phyloP scores from a whole-genome alignment of 306 rosid genomes.

The Alnus glutinosa region DNA sequence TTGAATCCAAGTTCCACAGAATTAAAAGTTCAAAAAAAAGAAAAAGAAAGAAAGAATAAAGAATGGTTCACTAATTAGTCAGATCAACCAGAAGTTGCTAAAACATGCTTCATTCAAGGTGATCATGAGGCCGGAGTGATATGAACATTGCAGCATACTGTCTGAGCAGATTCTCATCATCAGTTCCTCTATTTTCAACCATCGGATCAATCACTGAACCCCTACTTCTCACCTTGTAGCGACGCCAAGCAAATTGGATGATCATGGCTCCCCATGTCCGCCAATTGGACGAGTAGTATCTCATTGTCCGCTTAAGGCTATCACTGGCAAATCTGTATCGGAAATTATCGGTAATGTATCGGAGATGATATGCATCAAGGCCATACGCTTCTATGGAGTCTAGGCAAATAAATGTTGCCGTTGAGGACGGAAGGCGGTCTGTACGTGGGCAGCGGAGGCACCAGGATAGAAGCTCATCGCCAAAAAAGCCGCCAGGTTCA shows the following conservation, averaged over 20 bases:
- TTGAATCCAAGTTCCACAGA: not conserved
- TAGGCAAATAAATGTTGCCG: constrained; percentile 33
- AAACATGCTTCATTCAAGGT: constrained; percentile 20
- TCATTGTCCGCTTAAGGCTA: constrained; percentile 20
- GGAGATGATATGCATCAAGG: constrained; percentile 31
- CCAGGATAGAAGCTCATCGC: constrained; percentile 48
- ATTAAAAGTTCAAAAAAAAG: not conserved
- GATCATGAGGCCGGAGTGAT: constrained; percentile 41
- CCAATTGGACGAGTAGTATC: constrained; percentile 48
- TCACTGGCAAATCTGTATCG: constrained; percentile 29
- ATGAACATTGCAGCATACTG: constrained; percentile 25
- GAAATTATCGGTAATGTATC: constrained; percentile 32
- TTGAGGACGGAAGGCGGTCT: constrained; percentile 34
- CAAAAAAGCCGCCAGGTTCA: constrained; percentile 36
- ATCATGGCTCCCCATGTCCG: constrained; percentile 44
- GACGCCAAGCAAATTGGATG: constrained; percentile 43
- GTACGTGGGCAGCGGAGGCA: constrained; percentile 33
- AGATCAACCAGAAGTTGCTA: not conserved
- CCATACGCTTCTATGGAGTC: constrained; percentile 29
- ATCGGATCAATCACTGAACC: not conserved
- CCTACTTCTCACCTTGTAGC: constrained; percentile 15
- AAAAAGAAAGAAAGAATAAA: not conserved
- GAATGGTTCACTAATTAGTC: not conserved
- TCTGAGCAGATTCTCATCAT: constrained; percentile 15
- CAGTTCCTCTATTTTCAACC: constrained; percentile 5